Evolutionary conservation across 305 asterid genomes (phyloP).

Genomic region (Fraxinus sp.): DNA sequence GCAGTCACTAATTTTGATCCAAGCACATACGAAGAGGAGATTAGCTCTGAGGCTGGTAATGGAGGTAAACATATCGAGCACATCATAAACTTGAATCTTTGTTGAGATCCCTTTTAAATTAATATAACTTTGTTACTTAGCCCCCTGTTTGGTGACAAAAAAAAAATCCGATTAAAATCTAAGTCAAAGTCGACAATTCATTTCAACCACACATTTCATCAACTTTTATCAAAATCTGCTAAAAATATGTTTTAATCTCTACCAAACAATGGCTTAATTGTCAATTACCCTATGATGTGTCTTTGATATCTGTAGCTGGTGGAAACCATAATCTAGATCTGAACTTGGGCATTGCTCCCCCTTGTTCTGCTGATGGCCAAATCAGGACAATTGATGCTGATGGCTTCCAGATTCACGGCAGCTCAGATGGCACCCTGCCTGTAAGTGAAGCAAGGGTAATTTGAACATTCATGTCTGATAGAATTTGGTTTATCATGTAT

Average conservation of each 20-base stretch:
- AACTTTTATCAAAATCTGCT: no score
- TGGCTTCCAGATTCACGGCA: conserved; percentile 32
- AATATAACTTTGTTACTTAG: background rate
- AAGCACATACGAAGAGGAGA: conserved; percentile 62
- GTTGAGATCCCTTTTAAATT: background rate
- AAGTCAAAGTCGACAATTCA: no score
- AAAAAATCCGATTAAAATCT: no score
- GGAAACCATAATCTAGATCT: conserved; percentile 52
- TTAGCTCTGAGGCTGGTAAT: conserved; percentile 43
- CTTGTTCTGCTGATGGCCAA: conserved; percentile 30
- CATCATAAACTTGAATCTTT: background rate
- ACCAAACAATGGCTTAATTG: background rate
- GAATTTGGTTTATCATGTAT: background rate
- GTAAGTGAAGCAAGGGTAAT: conserved; percentile 49
- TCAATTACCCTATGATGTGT: background rate
- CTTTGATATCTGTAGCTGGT: conserved; percentile 32
- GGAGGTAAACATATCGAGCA: conserved; percentile 38
- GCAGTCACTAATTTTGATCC: conserved; percentile 89
- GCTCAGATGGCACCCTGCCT: conserved; percentile 32
- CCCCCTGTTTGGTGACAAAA: no score
- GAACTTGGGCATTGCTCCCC: conserved; percentile 69
- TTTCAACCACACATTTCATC: no score
- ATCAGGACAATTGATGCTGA: conserved; percentile 33
- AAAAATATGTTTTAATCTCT: no score
- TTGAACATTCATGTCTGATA: conserved; percentile 1